Base-by-base conservation (phyloP, 441 rosid species). In the Croton laevigatus region DNA sequence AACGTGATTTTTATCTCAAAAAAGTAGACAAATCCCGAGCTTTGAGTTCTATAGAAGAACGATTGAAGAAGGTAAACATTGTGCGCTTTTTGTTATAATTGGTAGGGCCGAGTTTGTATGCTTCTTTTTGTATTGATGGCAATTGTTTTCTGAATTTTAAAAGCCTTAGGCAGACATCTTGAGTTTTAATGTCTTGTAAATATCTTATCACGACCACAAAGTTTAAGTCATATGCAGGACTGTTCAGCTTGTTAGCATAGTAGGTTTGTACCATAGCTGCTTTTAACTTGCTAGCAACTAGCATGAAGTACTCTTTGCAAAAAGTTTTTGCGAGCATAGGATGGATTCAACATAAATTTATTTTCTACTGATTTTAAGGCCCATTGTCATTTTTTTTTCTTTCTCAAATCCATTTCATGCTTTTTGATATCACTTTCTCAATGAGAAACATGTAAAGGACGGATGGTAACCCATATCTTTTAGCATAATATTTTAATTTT, bases 21-120 rank as follows among this genome's bases (percentile, higher is more conserved):
- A 92, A 85, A 78, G 90, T 95, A 66, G 98, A 95, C 22, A 71
- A 87, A 69, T 84, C 96, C 2, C 89, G 81, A 62, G 97, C 93
- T 44, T 69, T 83, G 84, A 84, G 69, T 36, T 81, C 89, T 55
- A 92, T 90, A 52, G 96, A 92, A 72, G 96, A 86, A 78, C 85
- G 94, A 65, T 68, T 87, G 73, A 85, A 85, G 84, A 93, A 95
- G 99, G 98, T 92, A 75, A 75, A 71, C 10, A 46, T 40, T 16
- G 19, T 44, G 1, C 32, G 1, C 32, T 27, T 27, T 27, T 27
- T 27, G 32, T 27, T 27, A 16, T 4, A 27, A 52, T 20, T n/a
- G 16, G 0, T 22, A 23, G 17, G n/a, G 48, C 38, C 46, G 52
- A 61, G n/a, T 14, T 16, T 20, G 3, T 6, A 5, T 5, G 4